Evolutionary conservation across 116 monocot species (phyloP), one percentile per base, ranked within the genome.

Genomic region (Trichopus zeylanicus): DNA sequence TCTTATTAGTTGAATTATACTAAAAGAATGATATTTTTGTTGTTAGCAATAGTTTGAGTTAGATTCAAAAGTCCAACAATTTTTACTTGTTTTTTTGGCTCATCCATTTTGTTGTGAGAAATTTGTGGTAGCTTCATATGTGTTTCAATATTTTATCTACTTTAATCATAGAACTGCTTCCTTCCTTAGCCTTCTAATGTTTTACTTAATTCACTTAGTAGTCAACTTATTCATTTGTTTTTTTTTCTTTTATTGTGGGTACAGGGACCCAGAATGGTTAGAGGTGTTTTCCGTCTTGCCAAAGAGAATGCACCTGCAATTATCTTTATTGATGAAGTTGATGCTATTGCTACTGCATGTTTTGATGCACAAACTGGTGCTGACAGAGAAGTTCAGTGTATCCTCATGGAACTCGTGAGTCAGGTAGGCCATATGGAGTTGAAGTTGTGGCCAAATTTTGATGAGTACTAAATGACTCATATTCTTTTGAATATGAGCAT

Each of bases 291-390:
- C 38, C 87, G 87, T 37, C 82, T 97, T 67, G 97, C 97, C 23
- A 97, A 97, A 66, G 97, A 97, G 71, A 98, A 88, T 88, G 88
- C 98, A 6, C 91, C 98, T 59, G 91, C 98, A 34, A 91, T 98
- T 37, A 98, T 98, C 61, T 98, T 98, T 59, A 91, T 98, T 39
- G 85, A 98, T 72, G 98, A 88, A 67, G 91, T 98, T 60, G 98
- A 98, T 82, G 98, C 98, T 31, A 98, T 98, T 62, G 98, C 98
- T 29, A 88, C 91, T 31, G 88, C 98, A 54, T 82, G 87, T 70
- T 98, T 88, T 80, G 98, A 91, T 78, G 98, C 98, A 68, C 91
- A 98, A 78, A 91, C 88, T 54, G 87, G 91, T 31, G 98, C 98
- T 73, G 91, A 98, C 35, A 84, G 87, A 56, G 98, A 98, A 83